phyloP scores from a whole-genome alignment of 768 basidiomycete species.

The Suillus occidentalis region DNA sequence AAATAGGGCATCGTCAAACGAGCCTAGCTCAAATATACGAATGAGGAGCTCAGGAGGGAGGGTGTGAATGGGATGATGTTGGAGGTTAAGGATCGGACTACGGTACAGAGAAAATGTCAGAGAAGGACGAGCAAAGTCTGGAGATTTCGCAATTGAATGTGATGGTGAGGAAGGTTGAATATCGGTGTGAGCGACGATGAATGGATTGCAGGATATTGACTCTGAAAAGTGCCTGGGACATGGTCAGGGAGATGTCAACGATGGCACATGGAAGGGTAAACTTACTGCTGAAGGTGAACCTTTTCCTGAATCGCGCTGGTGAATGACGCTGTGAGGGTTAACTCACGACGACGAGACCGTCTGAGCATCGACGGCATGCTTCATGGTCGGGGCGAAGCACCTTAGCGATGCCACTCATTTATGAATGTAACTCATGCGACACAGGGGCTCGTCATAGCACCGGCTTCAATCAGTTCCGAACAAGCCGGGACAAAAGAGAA shows the following conservation, averaged over 20 bases:
- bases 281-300: conserved; percentile 34
- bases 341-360: conserved; percentile 47
- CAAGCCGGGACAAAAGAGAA: conserved; percentile 4
- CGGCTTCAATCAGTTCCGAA: conserved; percentile 18
- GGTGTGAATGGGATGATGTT: conserved; percentile 50
- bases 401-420: conserved; percentile 25
- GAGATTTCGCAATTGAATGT: conserved; percentile 18
- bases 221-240: conserved; percentile 19
- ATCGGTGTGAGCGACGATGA: conserved; percentile 24
- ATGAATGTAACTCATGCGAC: conserved; percentile 26
- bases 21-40: conserved; percentile 61
- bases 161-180: conserved; percentile 13
- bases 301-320: conserved; percentile 46
- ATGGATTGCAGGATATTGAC: conserved; percentile 20
- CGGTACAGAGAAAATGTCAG: conserved; percentile 29
- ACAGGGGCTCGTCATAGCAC: conserved; percentile 28
- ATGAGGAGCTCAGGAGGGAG: conserved; percentile 67
- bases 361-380: conserved; percentile 44
- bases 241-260: not conserved
- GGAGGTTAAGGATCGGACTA: conserved; percentile 18
- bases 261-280: conserved; percentile 5
- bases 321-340: conserved; percentile 52
- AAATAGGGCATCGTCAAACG: conserved; percentile 54
- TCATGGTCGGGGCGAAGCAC: conserved; percentile 13
- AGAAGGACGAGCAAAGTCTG: conserved; percentile 25